Evolutionary conservation across 2,329 filamentous ascomycete genomes (phyloP).

Genomic region (Penicillium polonicum): DNA sequence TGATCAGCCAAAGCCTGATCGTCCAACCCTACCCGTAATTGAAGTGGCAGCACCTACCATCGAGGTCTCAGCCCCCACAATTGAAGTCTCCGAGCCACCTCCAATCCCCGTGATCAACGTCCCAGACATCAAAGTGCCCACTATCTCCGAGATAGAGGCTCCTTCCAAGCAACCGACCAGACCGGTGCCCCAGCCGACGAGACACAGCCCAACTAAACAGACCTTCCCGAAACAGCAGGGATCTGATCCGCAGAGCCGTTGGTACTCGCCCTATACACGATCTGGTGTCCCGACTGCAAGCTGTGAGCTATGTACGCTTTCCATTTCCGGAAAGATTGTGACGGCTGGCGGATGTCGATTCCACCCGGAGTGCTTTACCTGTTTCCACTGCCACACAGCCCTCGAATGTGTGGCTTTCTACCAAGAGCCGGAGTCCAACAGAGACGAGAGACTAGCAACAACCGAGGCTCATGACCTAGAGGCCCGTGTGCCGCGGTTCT

Average conservation of each 20-base stretch:
- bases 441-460: conserved; percentile 67
- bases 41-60: conserved; percentile 41
- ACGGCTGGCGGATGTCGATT: conserved; percentile 79
- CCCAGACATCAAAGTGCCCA: conserved; percentile 45
- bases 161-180: conserved; percentile 15
- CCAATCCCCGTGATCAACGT: conserved; percentile 52
- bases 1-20: conserved; percentile 36
- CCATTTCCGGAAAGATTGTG: conserved; percentile 88
- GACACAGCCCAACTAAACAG: conserved; percentile 19
- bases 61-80: conserved; percentile 31
- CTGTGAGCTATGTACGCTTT: conserved; percentile 78
- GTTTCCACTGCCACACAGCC: conserved; percentile 79
- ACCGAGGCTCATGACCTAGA: conserved; percentile 62
- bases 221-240: conserved; percentile 36
- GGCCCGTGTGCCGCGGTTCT: conserved; percentile 72
- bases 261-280: conserved; percentile 46
- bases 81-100: conserved; percentile 48
- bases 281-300: conserved; percentile 61
- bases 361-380: conserved; percentile 90
- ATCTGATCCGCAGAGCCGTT: conserved; percentile 39
- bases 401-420: conserved; percentile 97
- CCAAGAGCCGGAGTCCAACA: conserved; percentile 75
- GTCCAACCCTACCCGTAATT: conserved; percentile 50
- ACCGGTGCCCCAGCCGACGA: conserved; percentile 20
- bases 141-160: conserved; percentile 37